Base-by-base conservation (phyloP, 352 stramenopile species). In the Globisporangium iwayamae region DNA sequence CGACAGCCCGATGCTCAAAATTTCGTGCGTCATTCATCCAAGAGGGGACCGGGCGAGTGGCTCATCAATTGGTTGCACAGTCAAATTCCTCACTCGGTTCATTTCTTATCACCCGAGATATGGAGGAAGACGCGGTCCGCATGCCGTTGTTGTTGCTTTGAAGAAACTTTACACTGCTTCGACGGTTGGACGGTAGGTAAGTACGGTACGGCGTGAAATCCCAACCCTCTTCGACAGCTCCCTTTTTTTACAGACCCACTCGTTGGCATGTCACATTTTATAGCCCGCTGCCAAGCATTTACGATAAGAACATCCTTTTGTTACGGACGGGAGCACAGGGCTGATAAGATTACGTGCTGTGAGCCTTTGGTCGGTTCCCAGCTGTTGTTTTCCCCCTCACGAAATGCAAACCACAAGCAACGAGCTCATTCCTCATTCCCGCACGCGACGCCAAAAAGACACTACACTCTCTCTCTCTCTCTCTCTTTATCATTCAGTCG, bases 301-400 rank as follows among this genome's bases (percentile, higher is more conserved):
- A 30, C 10, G 30, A 36, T 55, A 55, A 3, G 22, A 36, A 13
- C 25, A 22, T 28, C 50, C 50, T 56, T 56, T 0, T 5, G 7
- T 18, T 43, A 56, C 28, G 16, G 54, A 48, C 34, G 4, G 54
- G 54, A 30, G n/a, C 34, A 32, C n/a, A 32, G n/a, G 11, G 34
- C 34, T 22, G 36, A 50, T 60, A 50, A 60, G 34, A 60, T 60
- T 60, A 60, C 54, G 20, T 7, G 2, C 32, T 32, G 11, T 2
- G 25, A 28, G 25, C 25, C 25, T 28, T 28, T 28, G 25, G 25
- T 2, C n/a, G 9, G 32, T 48, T 47, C 30, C 22, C 34, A n/a
- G 34, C 25, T 28, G 36, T 47, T 59, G 22, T n/a, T 11, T 20
- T 11, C 47, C 47, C 36, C 20, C 53, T 34, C 7, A 18, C 18